These are phyloP conservation scores for Angomonas deanei DNA, from an alignment of 208 protist species.

Conservation along the genomic window DNA sequence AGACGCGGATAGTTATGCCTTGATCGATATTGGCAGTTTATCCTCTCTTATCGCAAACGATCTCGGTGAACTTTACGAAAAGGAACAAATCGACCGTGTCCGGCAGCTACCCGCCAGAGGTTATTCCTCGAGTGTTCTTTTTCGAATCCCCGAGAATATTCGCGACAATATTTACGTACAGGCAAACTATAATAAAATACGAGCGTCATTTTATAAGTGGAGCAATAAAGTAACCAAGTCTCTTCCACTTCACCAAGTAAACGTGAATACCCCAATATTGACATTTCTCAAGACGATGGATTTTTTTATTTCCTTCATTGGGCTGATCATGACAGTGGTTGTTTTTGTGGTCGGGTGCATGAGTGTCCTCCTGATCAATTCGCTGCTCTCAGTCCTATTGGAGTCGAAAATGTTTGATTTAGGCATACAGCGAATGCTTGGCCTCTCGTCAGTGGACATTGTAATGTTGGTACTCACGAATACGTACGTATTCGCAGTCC, in stretches of 20 bases:
- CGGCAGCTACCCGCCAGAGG: slow-evolving; percentile 2
- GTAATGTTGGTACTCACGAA: slow-evolving; percentile 54
- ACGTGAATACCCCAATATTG: slow-evolving; percentile 48
- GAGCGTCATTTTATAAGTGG: slow-evolving; percentile 33
- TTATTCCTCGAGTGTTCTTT: slow-evolving; percentile 31
- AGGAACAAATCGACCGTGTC: background rate
- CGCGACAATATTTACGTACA: slow-evolving; percentile 30
- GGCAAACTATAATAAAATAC: slow-evolving; percentile 43
- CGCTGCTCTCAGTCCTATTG: slow-evolving; percentile 87
- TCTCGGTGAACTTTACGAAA: background rate
- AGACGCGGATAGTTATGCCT: background rate
- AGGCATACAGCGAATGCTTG: slow-evolving; percentile 91
- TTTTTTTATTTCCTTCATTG: slow-evolving; percentile 86
- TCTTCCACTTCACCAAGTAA: slow-evolving; percentile 66
- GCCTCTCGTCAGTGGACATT: slow-evolving; percentile 45
- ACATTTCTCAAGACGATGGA: slow-evolving; percentile 38
- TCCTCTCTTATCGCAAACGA: background rate
- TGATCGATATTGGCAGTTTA: background rate
- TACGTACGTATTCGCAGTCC: slow-evolving; percentile 68
- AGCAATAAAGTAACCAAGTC: slow-evolving; percentile 27
- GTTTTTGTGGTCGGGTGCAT: slow-evolving; percentile 74
- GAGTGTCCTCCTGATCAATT: slow-evolving; percentile 91
- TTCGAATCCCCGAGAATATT: slow-evolving; percentile 24
- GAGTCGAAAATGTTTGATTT: slow-evolving; percentile 92
- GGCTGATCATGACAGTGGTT: slow-evolving; percentile 87